Percentiles rank a stretch among this genome's conserved stretches.
phyloP scores from a whole-genome alignment of 345 rosid species.

The Acer campestre region DNA sequence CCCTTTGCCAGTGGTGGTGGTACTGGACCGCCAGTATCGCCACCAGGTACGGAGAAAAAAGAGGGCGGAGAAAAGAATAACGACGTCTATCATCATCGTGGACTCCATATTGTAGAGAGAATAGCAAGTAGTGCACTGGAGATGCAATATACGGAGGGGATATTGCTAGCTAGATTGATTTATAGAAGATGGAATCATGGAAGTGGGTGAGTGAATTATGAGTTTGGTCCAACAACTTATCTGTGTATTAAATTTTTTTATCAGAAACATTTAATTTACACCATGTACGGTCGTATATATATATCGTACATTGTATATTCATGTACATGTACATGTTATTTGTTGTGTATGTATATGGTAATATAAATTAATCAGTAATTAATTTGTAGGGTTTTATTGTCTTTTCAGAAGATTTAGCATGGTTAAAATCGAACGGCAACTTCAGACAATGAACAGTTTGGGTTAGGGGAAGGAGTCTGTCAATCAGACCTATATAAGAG shows the following conservation, averaged over 20 bases:
- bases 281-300: neutral
- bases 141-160: neutral
- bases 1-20: slow-evolving; percentile 12
- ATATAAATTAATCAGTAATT: no score
- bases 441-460: no score
- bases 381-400: no score
- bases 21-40: slow-evolving; percentile 31
- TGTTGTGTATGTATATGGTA: neutral
- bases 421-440: no score
- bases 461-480: no score
- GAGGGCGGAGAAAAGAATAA: slow-evolving; percentile 41
- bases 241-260: slow-evolving; percentile 3
- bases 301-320: neutral
- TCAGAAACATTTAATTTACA: slow-evolving; percentile 10
- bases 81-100: slow-evolving; percentile 38
- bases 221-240: slow-evolving; percentile 23
- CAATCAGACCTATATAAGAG: no score
- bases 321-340: neutral
- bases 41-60: slow-evolving; percentile 58
- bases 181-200: neutral
- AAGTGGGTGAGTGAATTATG: slow-evolving; percentile 1
- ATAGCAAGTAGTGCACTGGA: neutral
- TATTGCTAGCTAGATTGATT: neutral
- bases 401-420: no score
- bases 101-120: slow-evolving; percentile 43